Conservation (phyloP, 805 yeast species). For the Lipomyces sp. region DNA sequence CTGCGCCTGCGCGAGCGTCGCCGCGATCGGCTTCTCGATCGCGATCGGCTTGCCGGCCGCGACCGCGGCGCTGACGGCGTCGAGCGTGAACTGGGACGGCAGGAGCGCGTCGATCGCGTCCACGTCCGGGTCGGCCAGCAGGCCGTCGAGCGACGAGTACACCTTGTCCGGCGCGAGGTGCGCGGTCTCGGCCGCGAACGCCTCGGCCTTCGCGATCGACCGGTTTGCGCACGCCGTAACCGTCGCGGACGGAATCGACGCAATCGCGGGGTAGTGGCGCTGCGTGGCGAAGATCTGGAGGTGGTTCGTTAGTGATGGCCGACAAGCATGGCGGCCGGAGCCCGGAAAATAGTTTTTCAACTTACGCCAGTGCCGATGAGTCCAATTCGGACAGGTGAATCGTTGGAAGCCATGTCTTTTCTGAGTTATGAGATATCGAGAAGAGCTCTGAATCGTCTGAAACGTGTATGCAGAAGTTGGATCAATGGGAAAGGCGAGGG, state of each 20-base stretch:
- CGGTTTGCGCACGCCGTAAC: constrained; percentile 78
- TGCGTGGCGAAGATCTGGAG: constrained; percentile 72
- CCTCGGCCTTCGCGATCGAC: constrained; percentile 77
- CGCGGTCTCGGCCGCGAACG: constrained; percentile 64
- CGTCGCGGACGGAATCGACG: constrained; percentile 48
- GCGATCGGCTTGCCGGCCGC: constrained; percentile 72
- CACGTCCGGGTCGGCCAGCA: constrained; percentile 61
- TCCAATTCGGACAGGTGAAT: constrained; percentile 34
- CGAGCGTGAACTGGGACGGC: constrained; percentile 80
- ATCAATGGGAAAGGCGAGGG: no score
- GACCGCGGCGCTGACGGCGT: constrained; percentile 65
- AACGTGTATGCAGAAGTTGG: no score
- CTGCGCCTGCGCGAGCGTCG: constrained; percentile 72
- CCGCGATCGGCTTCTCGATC: constrained; percentile 91
- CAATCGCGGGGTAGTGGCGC: constrained; percentile 69
- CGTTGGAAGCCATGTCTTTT: background rate
- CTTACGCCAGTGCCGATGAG: constrained; percentile 35
- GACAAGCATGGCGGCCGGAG: no score
- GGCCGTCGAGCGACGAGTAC: constrained; percentile 59
- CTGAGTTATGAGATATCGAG: no score
- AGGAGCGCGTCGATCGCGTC: constrained; percentile 80
- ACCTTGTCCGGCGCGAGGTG: constrained; percentile 48
- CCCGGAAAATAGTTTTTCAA: no score
- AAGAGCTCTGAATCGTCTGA: no score
- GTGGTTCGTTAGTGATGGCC: background rate